Percentiles rank a stretch among this genome's conserved stretches.
phyloP scores from a whole-genome alignment of 345 rosid genomes.

The Clausena lansium region DNA sequence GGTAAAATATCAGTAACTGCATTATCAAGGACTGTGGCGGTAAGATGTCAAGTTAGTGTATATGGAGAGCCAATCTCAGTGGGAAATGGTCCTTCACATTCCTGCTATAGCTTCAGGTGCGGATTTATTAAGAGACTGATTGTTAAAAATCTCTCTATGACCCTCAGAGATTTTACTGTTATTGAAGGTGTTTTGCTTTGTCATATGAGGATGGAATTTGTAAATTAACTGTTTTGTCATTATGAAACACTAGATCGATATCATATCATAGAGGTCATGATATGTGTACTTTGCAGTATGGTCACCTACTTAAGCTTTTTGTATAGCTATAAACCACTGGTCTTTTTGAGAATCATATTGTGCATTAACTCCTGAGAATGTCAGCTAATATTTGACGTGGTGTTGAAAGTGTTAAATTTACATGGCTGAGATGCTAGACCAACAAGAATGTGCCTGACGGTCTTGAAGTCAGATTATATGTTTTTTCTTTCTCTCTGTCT shows the following conservation, averaged over 20 bases:
- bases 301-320: background rate
- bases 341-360: background rate
- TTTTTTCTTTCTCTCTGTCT: background rate
- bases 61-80: background rate
- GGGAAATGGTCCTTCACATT: background rate
- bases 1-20: background rate
- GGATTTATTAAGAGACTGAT: constrained; percentile 4
- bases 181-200: background rate
- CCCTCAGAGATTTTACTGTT: background rate
- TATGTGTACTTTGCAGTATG: background rate
- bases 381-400: too few species aligned
- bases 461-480: background rate
- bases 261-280: background rate
- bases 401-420: background rate
- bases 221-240: background rate
- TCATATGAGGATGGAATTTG: background rate
- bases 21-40: background rate
- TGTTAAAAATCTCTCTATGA: background rate
- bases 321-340: background rate
- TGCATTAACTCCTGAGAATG: background rate
- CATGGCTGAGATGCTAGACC: background rate
- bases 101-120: constrained; percentile 2
- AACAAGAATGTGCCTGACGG: background rate
- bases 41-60: background rate
- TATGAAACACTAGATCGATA: background rate